These are phyloP conservation scores for Solanum arcanum DNA, from an alignment of 257 asterid species.

Conservation along the genomic window DNA sequence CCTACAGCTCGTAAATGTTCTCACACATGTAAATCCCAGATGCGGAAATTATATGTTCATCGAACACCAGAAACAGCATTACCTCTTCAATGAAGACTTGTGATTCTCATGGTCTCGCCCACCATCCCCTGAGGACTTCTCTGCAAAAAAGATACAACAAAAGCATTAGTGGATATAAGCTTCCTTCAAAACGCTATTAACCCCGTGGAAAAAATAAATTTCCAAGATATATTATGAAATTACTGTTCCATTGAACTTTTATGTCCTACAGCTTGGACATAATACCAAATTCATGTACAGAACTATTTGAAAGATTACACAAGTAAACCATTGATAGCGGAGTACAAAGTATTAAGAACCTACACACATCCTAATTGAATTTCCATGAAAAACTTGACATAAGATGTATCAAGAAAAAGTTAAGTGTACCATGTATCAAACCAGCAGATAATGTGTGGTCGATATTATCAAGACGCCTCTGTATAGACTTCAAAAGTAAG, in stretches of 20 bases:
- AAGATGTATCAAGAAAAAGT: neutral
- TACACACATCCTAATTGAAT: neutral
- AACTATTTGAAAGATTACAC: neutral
- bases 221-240: neutral
- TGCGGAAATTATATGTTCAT: neutral
- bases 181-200: neutral
- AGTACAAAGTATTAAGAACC: neutral
- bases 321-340: neutral
- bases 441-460: constrained; percentile 70
- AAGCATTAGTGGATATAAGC: neutral
- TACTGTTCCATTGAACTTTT: neutral
- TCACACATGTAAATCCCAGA: neutral
- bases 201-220: neutral
- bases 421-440: constrained; percentile 33
- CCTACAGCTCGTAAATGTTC: neutral
- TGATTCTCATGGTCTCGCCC: neutral
- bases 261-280: neutral
- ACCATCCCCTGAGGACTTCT: neutral
- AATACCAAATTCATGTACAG: neutral
- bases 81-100: neutral
- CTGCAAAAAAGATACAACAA: neutral
- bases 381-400: neutral
- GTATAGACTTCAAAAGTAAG: constrained; percentile 79
- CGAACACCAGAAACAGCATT: neutral
- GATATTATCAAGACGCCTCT: constrained; percentile 75